Conservation (phyloP, 768 basidiomycete species). For the Megacollybia marginata region DNA sequence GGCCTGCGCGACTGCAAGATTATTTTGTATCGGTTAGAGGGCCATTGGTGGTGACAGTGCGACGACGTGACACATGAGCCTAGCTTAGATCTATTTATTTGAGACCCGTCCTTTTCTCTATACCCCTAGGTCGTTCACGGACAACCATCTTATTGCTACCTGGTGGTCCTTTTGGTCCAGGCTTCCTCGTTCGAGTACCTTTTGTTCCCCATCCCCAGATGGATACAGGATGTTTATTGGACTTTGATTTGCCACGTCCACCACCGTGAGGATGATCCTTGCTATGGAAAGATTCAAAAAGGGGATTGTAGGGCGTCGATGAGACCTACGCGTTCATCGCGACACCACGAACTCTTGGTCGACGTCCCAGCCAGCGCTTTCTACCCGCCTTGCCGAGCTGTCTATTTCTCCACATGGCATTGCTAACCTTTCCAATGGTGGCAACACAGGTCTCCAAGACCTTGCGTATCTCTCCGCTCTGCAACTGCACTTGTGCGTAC, state of each 20-base stretch:
- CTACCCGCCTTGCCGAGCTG: slow-evolving; percentile 90
- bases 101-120: not conserved
- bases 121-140: slow-evolving; percentile 63
- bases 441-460: slow-evolving; percentile 77
- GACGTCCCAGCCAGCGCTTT: slow-evolving; percentile 75
- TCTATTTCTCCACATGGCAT: slow-evolving; percentile 80
- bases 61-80: no score
- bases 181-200: slow-evolving; percentile 88
- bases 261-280: slow-evolving; percentile 94
- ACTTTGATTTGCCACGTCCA: slow-evolving; percentile 97
- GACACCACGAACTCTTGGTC: slow-evolving; percentile 87
- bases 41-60: not conserved
- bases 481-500: slow-evolving; percentile 79
- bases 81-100: not conserved
- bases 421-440: slow-evolving; percentile 88
- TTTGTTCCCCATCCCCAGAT: slow-evolving; percentile 92
- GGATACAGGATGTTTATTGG: slow-evolving; percentile 88
- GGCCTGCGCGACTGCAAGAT: not conserved
- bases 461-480: slow-evolving; percentile 89
- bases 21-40: not conserved
- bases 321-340: slow-evolving; percentile 88
- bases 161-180: slow-evolving; percentile 86
- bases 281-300: slow-evolving; percentile 28
- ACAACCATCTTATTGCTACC: slow-evolving; percentile 87
- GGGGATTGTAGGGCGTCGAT: slow-evolving; percentile 1